A percentile compares a stretch with the other conserved stretches of the same genome.
Evolutionary conservation across 306 rosid species (phyloP).

Genomic region (Alnus glutinosa): DNA sequence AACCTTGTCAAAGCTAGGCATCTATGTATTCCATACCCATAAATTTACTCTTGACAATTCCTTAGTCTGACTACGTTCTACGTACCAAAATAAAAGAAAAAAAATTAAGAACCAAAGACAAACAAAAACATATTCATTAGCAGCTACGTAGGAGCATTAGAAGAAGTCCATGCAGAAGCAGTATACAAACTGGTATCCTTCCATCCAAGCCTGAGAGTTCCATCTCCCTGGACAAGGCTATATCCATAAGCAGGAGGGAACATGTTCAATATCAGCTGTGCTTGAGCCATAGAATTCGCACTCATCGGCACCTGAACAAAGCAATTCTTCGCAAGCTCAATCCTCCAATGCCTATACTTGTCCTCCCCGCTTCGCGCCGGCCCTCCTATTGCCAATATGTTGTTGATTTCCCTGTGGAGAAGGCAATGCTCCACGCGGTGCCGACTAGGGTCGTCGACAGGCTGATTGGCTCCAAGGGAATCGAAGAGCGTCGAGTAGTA

Average conservation of each 20-base stretch:
- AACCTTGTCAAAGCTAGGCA: background rate
- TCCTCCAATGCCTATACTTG: conserved; percentile 72
- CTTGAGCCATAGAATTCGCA: conserved; percentile 78
- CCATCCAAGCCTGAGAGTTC: conserved; percentile 81
- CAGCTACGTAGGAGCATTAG: conserved; percentile 28
- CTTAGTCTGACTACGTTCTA: no score
- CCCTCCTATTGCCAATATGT: conserved; percentile 83
- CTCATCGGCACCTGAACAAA: conserved; percentile 72
- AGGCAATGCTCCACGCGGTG: conserved; percentile 59
- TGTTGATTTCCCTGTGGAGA: conserved; percentile 62
- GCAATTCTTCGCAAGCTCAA: conserved; percentile 51
- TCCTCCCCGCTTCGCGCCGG: conserved; percentile 80
- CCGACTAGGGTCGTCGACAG: conserved; percentile 54
- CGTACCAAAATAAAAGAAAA: no score
- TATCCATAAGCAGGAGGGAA: conserved; percentile 59
- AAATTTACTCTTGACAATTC: no score
- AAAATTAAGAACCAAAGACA: background rate
- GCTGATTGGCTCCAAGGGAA: conserved; percentile 62
- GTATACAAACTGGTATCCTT: conserved; percentile 79
- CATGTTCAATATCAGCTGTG: conserved; percentile 80
- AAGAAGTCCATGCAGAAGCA: conserved; percentile 88
- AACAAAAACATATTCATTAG: background rate
- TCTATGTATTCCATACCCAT: background rate
- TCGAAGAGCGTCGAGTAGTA: conserved; percentile 87
- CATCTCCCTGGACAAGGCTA: conserved; percentile 74